Base-by-base conservation (phyloP, 257 asterid genomes). In the Salvia hispanica region DNA sequence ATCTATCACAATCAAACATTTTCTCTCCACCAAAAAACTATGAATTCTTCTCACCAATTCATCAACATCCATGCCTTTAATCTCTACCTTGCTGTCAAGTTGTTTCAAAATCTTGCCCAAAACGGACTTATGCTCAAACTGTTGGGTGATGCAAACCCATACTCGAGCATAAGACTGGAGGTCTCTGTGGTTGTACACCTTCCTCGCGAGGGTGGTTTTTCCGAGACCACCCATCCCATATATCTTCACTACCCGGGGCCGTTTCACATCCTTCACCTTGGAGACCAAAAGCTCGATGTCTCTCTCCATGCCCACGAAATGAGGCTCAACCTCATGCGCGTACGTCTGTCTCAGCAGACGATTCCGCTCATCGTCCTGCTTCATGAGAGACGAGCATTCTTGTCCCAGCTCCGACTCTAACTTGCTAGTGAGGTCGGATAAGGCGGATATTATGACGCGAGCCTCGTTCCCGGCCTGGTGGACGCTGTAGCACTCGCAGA, bases 111-210 rank as follows among this genome's bases (percentile, higher is more conserved):
- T 75, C 0, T 59, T 44, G 31, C 44, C 65, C 4, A 75, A 54
- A 2, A 64, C 39, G 16, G 48, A 55, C 48, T 67, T 51, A 42
- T 18, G 57, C 58, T 64, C 47, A 73, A 76, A 72, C 8, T 63
- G 55, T 25, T 54, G 72, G 0, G 78, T 58, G 3, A 75, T 18
- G 36, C 80, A 71, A 11, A 66, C 78, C 83, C 83, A 79, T 0
- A 67, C 77, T 13, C 9, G 65, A 12, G 45, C 54, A n/a, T 48
- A 48, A 48, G 4, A 0, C 13, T 4, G 43, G 43, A 39, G 9
- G 43, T 39, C 43, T 39, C 7, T 4, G 12, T 21, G 58, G 14
- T 53, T 21, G 37, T 53, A 53, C 4, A 53, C 31, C 61, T 55
- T 31, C 12, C 61, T 28, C 1, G 61, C 61, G 33, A 21, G 69